Evolutionary conservation across 2,329 filamentous ascomycete genomes (phyloP).

Genomic region (Boeremia lycopersici): DNA sequence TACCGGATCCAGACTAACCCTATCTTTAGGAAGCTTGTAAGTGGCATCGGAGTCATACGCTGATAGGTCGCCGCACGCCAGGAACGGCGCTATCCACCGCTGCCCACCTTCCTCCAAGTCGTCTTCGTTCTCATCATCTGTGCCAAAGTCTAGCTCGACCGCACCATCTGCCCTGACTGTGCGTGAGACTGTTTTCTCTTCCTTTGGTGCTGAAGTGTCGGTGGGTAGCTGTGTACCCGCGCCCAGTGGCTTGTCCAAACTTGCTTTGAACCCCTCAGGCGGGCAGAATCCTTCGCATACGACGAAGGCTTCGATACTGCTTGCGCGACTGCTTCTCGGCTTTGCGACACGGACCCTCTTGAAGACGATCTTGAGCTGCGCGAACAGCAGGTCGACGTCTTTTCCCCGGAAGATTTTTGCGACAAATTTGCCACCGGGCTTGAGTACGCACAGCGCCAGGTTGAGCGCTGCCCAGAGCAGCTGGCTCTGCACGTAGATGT

Average conservation of each 20-base stretch:
- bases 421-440: constrained; percentile 93
- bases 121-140: constrained; percentile 48
- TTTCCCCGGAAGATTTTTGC: constrained; percentile 96
- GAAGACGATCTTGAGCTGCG: constrained; percentile 92
- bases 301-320: constrained; percentile 95
- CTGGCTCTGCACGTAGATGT: constrained; percentile 97
- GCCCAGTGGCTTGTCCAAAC: constrained; percentile 75
- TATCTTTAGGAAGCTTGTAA: constrained; percentile 84
- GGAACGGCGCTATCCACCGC: constrained; percentile 91
- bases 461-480: constrained; percentile 93
- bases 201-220: constrained; percentile 19
- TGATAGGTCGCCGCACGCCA: constrained; percentile 95
- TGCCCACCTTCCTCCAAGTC: constrained; percentile 52
- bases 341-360: constrained; percentile 88
- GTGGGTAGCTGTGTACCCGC: constrained; percentile 62
- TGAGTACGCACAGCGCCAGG: constrained; percentile 88
- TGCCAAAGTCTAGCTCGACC: constrained; percentile 55
- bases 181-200: constrained; percentile 30
- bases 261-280: constrained; percentile 75
- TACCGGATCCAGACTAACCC: constrained; percentile 86
- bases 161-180: constrained; percentile 54
- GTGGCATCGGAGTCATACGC: constrained; percentile 96
- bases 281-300: constrained; percentile 90
- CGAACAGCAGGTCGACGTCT: constrained; percentile 94
- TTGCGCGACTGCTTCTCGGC: constrained; percentile 90